Base-by-base conservation (phyloP, 805 yeast genomes). In the Saccharomyces kudriavzevii region DNA sequence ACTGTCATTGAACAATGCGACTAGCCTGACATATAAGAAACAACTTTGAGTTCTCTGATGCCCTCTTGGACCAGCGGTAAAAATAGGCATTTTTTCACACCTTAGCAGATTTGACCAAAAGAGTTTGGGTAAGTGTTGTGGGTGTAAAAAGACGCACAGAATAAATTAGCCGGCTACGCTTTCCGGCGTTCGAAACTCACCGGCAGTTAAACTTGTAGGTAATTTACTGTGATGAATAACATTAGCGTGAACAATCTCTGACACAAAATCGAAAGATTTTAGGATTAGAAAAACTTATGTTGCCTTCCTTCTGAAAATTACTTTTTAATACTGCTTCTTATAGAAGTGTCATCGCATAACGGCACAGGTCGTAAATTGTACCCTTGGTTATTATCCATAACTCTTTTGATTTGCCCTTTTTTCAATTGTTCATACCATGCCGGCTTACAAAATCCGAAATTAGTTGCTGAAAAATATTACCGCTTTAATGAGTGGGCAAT, bases 231-330 rank as follows among this genome's bases (percentile, higher is more conserved):
- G 73, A 69, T 69, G 73, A 69, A 64, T 64, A 65, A 68, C 68
- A 64, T 63, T 61, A 57, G 66, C 61, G 73, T 69, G 73, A 70
- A 70, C 73, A 70, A 70, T 70, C 73, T 70, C 71, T 70, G 73
- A 69, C 53, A 52, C 58, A 63, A 60, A 56, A 57, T 56, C 60
- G 43, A 53, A 50, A 55, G 60, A 58, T 60, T 59, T 54, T 56
- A 61, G 59, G 71, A 68, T 69, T 69, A 68, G 60, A 67, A 70
- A 68, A 63, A 35, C 67, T 58, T 62, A 65, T 69, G 73, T 69
- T 70, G 73, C 73, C 72, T 70, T 70, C 73, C 73, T 69, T 68
- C 73, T 70, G 73, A 69, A 48, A 49, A 30, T 24, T 49, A 50
- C 50, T 56, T 54, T 53, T 52, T 46, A 47, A 47, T 40, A 24